Evolutionary conservation across 2,329 filamentous ascomycete species (phyloP), one percentile per base, ranked within the genome.

Genomic region (Fusarium armeniacum): DNA sequence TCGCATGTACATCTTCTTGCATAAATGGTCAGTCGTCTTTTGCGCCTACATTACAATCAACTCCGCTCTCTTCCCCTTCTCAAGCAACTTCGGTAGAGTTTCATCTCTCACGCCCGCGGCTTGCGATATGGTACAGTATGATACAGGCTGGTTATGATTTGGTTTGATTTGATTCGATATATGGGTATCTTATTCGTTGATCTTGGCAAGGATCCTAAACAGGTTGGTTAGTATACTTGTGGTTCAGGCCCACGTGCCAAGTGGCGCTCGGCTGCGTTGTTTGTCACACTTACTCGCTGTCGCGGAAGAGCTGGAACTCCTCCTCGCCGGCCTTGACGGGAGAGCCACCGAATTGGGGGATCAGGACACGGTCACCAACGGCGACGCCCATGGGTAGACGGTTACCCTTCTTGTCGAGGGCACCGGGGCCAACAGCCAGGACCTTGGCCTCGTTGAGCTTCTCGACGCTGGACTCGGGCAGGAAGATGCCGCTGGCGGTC

Each of bases 361-460:
- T 98, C 85, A 99, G 84, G 67, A 99, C 96, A 78, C 93, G 92
- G 85, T 99, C 96, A 73, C 96, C 96, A 50, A 90, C 84, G 74
- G 85, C 72, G 62, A 98, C 96, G 76, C 93, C 91, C 86, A 95
- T 93, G 67, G 91, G 87, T 76, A 98, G 84, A 75, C 94, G 89
- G 87, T 96, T 93, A 76, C 96, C 96, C 66, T 97, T 91, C 84
- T 91, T 94, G 85, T 97, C 93, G 65, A 97, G 78, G 16, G 86
- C 90, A 69, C 96, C 96, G 61, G 96, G 96, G 57, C 96, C 96
- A 70, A 99, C 95, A 69, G 96, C 96, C 66, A 99, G 86, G 58
- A 99, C 96, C 84, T 93, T 94, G 77, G 93, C 96, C 87, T 98
- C 95, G 84, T 98, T 98, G 80, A 98, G 89, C 83, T 99, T 96